Evolutionary conservation across 345 rosid species (phyloP), one percentile per base, ranked within the genome.

Genomic region (Eutrema yunnanense): DNA sequence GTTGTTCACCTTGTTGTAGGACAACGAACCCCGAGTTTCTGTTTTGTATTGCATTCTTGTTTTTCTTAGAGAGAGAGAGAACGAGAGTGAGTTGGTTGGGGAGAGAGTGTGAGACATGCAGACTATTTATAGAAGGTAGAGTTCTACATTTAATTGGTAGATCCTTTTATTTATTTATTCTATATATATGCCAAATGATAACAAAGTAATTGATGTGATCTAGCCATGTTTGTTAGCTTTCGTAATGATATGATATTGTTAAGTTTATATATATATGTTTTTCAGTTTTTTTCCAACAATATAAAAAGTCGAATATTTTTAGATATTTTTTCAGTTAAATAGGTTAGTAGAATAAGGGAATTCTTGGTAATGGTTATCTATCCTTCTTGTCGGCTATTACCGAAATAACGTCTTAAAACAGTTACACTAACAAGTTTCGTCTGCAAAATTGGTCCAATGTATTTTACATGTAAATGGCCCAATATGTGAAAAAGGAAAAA

Each of bases 11-110:
- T 69, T 75, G 6, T 38, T 62, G 65, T 54, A 75, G 7, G 69
- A 9, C 6, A 69, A 36, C 0, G 69, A 43, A 0, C 69, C 63
- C 32, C 73, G 63, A 60, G 79, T n/a, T 52, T 75, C 79, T 12
- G 69, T 75, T 61, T 67, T 27, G 69, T 75, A 68, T 68, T 67
- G 79, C 79, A 75, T 75, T 60, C 46, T 73, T 8, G 1, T 56
- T 38, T 10, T 60, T 67, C 42, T 59, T 6, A 34, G 41, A 41
- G 60, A 65, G 52, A 47, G 56, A 38, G 9, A 33, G 13, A 26
- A 58, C 46, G 55, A 8, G 43, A 8, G 65, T 36, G 55, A 62
- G 41, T 50, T 37, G 48, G 59, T 43, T 26, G 49, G 33, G 33
- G 43, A 58, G 41, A 65, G 50, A 55, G 42, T 29, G 55, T 65